phyloP scores from a whole-genome alignment of 2,329 filamentous ascomycete species.

The Amphichorda felina region DNA sequence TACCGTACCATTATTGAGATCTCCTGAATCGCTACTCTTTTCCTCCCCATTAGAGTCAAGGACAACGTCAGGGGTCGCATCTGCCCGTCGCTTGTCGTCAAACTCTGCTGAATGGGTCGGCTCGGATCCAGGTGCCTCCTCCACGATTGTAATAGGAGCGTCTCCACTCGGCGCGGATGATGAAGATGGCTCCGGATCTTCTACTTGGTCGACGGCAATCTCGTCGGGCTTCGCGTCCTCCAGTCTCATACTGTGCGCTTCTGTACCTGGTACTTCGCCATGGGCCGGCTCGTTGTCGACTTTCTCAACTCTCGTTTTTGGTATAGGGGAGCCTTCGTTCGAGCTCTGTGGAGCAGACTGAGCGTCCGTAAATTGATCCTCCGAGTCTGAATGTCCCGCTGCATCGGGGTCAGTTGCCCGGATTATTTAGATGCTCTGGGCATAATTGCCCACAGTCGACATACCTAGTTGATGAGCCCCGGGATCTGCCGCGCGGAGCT shows the following conservation, averaged over 20 bases:
- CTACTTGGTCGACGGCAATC: slow-evolving; percentile 32
- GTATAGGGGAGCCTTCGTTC: slow-evolving; percentile 36
- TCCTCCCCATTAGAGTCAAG: slow-evolving; percentile 30
- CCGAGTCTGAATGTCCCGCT: slow-evolving; percentile 48
- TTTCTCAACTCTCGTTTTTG: slow-evolving; percentile 46
- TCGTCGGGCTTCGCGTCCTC: slow-evolving; percentile 49
- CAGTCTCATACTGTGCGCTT: slow-evolving; percentile 41
- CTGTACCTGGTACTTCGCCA: slow-evolving; percentile 50
- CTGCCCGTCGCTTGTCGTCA: slow-evolving; percentile 32
- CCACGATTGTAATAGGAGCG: slow-evolving; percentile 40
- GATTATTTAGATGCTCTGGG: too few species aligned
- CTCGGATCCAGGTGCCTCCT: slow-evolving; percentile 33
- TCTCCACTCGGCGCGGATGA: slow-evolving; percentile 9
- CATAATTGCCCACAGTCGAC: background rate
- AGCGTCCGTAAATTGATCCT: slow-evolving; percentile 60
- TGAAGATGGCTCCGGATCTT: slow-evolving; percentile 8
- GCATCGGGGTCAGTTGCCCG: background rate
- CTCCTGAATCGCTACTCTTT: slow-evolving; percentile 13
- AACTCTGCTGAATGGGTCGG: slow-evolving; percentile 31
- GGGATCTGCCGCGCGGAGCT: slow-evolving; percentile 31
- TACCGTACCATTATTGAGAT: slow-evolving; percentile 14
- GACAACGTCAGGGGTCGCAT: slow-evolving; percentile 41
- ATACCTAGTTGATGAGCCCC: slow-evolving; percentile 49
- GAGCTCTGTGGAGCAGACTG: slow-evolving; percentile 37
- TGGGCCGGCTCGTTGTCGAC: slow-evolving; percentile 36